phyloP scores from a whole-genome alignment of 163 green algal species.

The Volvox carteri region DNA sequence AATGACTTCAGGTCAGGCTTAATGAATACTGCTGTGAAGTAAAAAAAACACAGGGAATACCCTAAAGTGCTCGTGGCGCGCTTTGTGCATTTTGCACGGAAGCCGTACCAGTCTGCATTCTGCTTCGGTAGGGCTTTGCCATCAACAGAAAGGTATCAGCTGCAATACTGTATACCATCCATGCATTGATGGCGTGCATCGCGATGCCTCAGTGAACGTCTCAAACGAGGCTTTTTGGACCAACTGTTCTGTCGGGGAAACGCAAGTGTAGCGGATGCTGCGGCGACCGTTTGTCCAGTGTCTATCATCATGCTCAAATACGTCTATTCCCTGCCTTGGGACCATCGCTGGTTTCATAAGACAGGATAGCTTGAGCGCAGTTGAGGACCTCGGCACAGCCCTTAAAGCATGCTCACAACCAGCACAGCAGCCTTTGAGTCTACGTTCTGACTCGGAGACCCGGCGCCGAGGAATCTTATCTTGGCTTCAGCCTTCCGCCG shows the following conservation, averaged over 20 bases:
- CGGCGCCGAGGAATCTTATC: not conserved
- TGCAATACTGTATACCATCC: too few relatives aligned
- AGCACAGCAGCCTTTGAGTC: not conserved
- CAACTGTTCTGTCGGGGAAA: too few relatives aligned
- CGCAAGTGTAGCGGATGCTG: slow-evolving; percentile 9
- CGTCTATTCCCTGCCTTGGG: not conserved
- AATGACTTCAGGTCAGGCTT: not conserved
- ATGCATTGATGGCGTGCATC: too few relatives aligned
- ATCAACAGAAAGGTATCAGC: too few relatives aligned
- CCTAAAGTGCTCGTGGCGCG: not conserved
- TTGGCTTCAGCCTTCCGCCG: not conserved
- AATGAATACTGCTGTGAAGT: too few relatives aligned
- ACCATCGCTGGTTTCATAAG: not conserved
- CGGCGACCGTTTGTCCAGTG: not conserved
- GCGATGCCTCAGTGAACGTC: too few relatives aligned
- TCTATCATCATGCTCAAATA: not conserved
- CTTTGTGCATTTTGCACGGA: not conserved
- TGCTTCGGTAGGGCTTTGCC: not conserved
- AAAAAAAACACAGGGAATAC: too few relatives aligned
- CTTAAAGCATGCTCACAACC: not conserved
- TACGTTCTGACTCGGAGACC: not conserved
- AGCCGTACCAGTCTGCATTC: not conserved
- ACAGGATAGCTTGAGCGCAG: not conserved
- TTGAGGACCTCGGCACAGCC: not conserved
- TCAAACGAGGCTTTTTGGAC: too few relatives aligned